These are phyloP conservation scores for Cryoendolithus antarcticus DNA, from an alignment of 2,329 filamentous ascomycete species.

Conservation along the genomic window DNA sequence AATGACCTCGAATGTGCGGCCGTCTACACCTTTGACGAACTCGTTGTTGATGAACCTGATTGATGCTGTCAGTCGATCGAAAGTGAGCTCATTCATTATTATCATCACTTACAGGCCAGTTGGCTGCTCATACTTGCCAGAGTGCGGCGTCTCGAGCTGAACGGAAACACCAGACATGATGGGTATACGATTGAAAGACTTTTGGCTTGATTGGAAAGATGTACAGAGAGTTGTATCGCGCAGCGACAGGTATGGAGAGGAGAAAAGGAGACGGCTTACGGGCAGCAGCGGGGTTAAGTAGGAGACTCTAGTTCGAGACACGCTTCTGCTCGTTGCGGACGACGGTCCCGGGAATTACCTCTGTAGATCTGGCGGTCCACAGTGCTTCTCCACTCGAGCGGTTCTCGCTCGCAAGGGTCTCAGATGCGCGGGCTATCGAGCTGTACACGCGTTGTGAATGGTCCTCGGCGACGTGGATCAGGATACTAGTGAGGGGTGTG, in stretches of 20 bases:
- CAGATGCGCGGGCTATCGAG: no score
- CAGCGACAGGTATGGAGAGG: conserved; percentile 9
- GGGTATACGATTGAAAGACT: conserved; percentile 6
- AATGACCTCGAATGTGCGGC: conserved; percentile 84
- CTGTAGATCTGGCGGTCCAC: no score
- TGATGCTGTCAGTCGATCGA: conserved; percentile 3
- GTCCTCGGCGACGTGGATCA: no score
- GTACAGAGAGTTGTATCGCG: conserved; percentile 7
- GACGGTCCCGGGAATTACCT: no score
- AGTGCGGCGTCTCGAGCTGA: conserved; percentile 56
- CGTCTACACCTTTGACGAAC: conserved; percentile 70
- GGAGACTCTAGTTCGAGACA: neutral
- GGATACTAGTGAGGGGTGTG: no score
- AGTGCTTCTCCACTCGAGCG: no score
- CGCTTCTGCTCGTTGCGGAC: no score
- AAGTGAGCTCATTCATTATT: conserved; percentile 37
- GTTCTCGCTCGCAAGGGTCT: no score
- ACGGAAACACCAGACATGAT: conserved; percentile 34
- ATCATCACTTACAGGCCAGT: conserved; percentile 37
- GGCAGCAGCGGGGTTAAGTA: conserved; percentile 15
- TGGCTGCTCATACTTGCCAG: conserved; percentile 45
- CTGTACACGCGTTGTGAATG: no score
- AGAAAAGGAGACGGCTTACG: conserved; percentile 4
- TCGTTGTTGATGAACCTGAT: conserved; percentile 83
- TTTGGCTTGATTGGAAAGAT: conserved; percentile 2